Conservation (phyloP, 192 early-diverging fungal species). For the Entophlyctis luteolus region DNA sequence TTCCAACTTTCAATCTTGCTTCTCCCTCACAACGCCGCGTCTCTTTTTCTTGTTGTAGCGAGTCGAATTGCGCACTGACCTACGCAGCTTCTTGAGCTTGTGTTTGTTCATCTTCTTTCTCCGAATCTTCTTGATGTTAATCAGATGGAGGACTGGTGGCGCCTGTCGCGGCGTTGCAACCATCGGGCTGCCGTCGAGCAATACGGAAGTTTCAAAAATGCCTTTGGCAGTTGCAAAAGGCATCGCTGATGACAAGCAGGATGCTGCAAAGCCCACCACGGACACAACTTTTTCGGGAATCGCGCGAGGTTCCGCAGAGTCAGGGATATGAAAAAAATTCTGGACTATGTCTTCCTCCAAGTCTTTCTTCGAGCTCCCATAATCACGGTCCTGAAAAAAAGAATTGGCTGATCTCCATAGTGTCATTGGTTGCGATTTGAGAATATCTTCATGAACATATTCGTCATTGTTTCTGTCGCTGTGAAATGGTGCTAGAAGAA, state of each 20-base stretch:
- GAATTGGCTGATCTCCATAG: too few species aligned
- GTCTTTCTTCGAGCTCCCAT: too few species aligned
- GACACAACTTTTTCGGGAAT: not conserved
- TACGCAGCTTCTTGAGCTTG: constrained; percentile 83
- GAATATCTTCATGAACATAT: too few species aligned
- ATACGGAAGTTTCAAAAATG: not conserved
- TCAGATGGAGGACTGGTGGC: constrained; percentile 47
- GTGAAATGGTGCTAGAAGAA: too few species aligned
- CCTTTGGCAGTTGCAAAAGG: not conserved
- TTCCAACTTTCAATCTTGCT: constrained; percentile 36
- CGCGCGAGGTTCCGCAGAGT: too few species aligned
- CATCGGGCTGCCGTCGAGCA: not conserved
- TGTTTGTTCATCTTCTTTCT: constrained; percentile 95
- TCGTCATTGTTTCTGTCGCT: too few species aligned
- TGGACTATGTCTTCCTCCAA: too few species aligned
- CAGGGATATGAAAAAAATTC: too few species aligned
- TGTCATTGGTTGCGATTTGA: too few species aligned
- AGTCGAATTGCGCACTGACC: constrained; percentile 31
- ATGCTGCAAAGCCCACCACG: not conserved
- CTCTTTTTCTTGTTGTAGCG: constrained; percentile 46
- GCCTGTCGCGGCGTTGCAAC: not conserved
- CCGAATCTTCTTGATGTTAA: constrained; percentile 77
- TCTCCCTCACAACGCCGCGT: constrained; percentile 34
- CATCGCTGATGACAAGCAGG: not conserved
- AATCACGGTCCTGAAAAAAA: too few species aligned